A percentile compares a stretch with the other conserved stretches of the same genome.
Conservation (phyloP, 2,329 filamentous ascomycete species). For the Lecanoromycetidae sp. region DNA sequence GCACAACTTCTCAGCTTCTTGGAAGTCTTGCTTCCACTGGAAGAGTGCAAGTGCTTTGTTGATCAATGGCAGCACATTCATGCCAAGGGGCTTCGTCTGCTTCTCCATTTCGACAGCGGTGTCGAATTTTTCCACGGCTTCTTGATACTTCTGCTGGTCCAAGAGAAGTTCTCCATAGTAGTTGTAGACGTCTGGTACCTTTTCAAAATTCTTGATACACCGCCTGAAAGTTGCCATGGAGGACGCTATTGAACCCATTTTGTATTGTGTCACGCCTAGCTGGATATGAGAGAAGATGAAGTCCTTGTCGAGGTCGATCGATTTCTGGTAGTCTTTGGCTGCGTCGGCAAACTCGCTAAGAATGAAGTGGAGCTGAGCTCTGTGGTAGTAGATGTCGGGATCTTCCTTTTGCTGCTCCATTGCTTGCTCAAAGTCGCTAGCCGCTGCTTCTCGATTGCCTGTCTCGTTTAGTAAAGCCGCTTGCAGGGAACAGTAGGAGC, state of each 20-base stretch:
- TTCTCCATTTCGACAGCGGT: constrained; percentile 98
- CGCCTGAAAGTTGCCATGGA: constrained; percentile 97
- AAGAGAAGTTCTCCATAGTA: constrained; percentile 96
- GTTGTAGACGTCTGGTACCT: constrained; percentile 96
- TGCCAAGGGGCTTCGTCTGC: constrained; percentile 79
- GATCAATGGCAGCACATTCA: constrained; percentile 95
- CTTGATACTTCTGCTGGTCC: constrained; percentile 88
- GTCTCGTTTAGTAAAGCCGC: not conserved
- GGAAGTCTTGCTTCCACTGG: constrained; percentile 96
- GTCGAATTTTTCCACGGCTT: constrained; percentile 96
- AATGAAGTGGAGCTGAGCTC: constrained; percentile 96
- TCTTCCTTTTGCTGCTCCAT: constrained; percentile 75
- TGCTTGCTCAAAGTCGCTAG: constrained; percentile 76
- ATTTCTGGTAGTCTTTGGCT: constrained; percentile 98
- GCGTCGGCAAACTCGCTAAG: constrained; percentile 85
- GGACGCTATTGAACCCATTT: constrained; percentile 95
- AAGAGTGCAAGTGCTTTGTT: constrained; percentile 96
- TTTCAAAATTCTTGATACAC: constrained; percentile 96
- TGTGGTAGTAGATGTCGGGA: constrained; percentile 98
- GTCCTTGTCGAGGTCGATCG: constrained; percentile 85
- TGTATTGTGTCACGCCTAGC: constrained; percentile 97
- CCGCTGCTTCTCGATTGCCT: constrained; percentile 76
- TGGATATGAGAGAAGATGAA: constrained; percentile 99
- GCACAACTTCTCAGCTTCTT: constrained; percentile 89
- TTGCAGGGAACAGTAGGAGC: constrained; percentile 20